phyloP scores from a whole-genome alignment of 352 stramenopile genomes.

The Pilasporangium apinafurcum region DNA sequence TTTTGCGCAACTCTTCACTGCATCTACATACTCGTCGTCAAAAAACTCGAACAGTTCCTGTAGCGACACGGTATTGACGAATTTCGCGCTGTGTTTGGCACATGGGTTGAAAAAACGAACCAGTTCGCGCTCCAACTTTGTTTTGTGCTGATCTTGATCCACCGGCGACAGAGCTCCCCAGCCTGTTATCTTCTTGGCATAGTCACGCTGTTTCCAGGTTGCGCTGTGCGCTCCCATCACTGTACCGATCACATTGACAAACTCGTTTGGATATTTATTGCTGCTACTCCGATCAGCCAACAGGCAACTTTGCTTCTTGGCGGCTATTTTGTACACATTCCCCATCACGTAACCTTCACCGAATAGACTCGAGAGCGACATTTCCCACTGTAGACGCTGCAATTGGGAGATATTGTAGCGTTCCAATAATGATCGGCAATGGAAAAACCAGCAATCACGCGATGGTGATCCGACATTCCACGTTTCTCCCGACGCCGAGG shows the following conservation, averaged over 20 bases:
- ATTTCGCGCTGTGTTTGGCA: conserved; percentile 23
- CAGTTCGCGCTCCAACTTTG: conserved; percentile 34
- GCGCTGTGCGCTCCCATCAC: conserved; percentile 10
- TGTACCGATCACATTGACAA: conserved; percentile 11
- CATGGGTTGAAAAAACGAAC: conserved; percentile 38
- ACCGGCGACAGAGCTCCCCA: not conserved
- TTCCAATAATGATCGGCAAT: conserved; percentile 51
- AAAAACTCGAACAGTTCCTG: conserved; percentile 55
- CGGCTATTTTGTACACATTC: conserved; percentile 22
- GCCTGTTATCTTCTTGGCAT: too few species aligned
- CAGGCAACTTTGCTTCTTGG: conserved; percentile 1
- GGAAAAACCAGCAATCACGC: conserved; percentile 70
- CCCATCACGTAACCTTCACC: conserved; percentile 55
- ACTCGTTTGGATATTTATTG: not conserved
- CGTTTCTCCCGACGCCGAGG: conserved; percentile 23
- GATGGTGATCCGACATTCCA: conserved; percentile 48
- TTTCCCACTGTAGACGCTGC: conserved; percentile 71
- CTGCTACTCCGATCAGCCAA: not conserved
- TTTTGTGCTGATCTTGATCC: conserved; percentile 8
- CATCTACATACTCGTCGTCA: conserved; percentile 48
- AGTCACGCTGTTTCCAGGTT: conserved; percentile 4
- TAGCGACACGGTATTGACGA: conserved; percentile 24
- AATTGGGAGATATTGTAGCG: conserved; percentile 59
- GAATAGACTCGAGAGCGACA: conserved; percentile 60
- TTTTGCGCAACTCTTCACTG: conserved; percentile 56